These are phyloP conservation scores for Leucogyrophana mollusca DNA, from an alignment of 768 basidiomycete genomes.

Conservation along the genomic window DNA sequence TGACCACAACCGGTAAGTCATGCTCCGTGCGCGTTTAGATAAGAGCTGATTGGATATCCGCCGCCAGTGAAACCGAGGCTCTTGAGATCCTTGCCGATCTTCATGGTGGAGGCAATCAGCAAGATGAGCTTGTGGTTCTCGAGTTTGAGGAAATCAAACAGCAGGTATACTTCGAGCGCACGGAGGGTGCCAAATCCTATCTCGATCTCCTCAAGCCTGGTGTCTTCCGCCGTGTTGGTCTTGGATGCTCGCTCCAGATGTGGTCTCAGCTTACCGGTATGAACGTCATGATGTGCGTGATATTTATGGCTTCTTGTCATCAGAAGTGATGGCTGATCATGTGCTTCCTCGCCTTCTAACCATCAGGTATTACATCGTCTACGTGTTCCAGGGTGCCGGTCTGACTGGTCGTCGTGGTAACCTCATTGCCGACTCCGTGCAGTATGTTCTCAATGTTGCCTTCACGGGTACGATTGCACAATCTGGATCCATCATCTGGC, in stretches of 20 bases:
- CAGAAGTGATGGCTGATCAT: not conserved
- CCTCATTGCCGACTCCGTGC: conserved; percentile 73
- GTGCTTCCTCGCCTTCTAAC: conserved; percentile 1
- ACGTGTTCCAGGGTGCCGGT: conserved; percentile 77
- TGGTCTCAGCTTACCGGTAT: conserved; percentile 78
- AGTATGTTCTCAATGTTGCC: conserved; percentile 42
- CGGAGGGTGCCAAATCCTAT: conserved; percentile 70
- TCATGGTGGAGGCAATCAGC: conserved; percentile 58
- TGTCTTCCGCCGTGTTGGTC: conserved; percentile 66
- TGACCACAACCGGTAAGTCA: conserved; percentile 50
- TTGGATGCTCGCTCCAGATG: conserved; percentile 74
- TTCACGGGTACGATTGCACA: conserved; percentile 27
- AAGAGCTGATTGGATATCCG: conserved; percentile 1
- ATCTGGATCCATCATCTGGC: not conserved
- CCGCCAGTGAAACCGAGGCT: conserved; percentile 47
- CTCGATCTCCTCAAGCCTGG: conserved; percentile 64
- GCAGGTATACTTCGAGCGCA: conserved; percentile 58
- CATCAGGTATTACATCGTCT: conserved; percentile 38
- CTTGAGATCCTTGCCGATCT: conserved; percentile 73
- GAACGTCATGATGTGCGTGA: conserved; percentile 75
- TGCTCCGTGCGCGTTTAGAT: not conserved
- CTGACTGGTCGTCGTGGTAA: conserved; percentile 72
- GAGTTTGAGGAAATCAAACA: conserved; percentile 68
- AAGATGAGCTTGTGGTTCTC: conserved; percentile 61
- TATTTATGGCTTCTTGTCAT: not conserved